A percentile compares a stretch with the other conserved stretches of the same genome.
Evolutionary conservation across 208 protist genomes (phyloP).

Genomic region (Angomonas deanei): DNA sequence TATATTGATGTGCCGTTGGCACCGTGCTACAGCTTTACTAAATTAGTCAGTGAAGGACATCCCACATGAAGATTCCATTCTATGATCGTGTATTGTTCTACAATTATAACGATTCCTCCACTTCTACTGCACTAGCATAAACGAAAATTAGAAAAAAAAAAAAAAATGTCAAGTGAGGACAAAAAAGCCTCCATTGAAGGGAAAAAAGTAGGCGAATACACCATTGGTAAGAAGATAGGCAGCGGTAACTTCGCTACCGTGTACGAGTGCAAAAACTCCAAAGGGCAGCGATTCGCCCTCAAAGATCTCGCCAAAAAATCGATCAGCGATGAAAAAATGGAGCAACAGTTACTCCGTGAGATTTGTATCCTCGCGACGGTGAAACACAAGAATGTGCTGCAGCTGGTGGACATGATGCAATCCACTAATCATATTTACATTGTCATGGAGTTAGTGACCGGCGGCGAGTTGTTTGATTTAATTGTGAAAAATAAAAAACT

Average conservation of each 20-base stretch:
- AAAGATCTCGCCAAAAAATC: constrained; percentile 87
- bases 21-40: no score
- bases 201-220: constrained; percentile 65
- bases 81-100: not conserved
- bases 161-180: constrained; percentile 6
- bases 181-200: no score
- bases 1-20: no score
- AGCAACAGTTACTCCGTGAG: constrained; percentile 88
- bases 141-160: not conserved
- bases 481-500: constrained; percentile 84
- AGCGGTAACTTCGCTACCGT: constrained; percentile 89
- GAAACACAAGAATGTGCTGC: constrained; percentile 80
- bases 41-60: not conserved
- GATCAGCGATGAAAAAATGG: constrained; percentile 81
- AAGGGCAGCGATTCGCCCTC: constrained; percentile 70
- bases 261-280: constrained; percentile 50
- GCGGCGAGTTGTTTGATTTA: constrained; percentile 93
- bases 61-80: not conserved
- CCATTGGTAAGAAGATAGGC: constrained; percentile 78
- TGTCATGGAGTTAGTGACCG: constrained; percentile 87
- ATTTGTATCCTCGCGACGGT: constrained; percentile 82
- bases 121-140: not conserved
- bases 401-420: constrained; percentile 84
- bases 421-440: constrained; percentile 87
- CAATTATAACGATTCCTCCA: constrained; percentile 7